Percentiles rank a stretch among this genome's conserved stretches.
Evolutionary conservation across 1,139 yeast species (phyloP).

Genomic region (Candida sojae): DNA sequence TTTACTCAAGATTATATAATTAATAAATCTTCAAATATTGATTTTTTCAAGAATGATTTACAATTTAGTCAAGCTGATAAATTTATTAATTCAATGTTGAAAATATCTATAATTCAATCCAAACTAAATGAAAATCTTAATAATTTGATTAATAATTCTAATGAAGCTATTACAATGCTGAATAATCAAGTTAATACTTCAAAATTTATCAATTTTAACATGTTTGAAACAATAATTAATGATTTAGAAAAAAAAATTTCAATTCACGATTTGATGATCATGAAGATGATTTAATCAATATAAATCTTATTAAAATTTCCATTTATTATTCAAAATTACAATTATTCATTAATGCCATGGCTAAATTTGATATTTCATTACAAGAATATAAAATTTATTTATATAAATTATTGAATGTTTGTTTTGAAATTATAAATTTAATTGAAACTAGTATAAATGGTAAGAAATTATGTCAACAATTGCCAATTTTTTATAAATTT

Average conservation of each 20-base stretch:
- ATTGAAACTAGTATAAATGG: conserved; percentile 12
- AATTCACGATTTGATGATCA: conserved; percentile 14
- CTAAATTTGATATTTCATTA: conserved; percentile 29
- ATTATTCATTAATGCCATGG: conserved; percentile 38
- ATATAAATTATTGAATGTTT: conserved; percentile 31
- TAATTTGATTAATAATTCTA: conserved; percentile 23
- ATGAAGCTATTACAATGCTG: conserved; percentile 13
- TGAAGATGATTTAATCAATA: conserved; percentile 11
- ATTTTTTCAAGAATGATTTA: conserved; percentile 16
- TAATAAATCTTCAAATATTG: conserved; percentile 35
- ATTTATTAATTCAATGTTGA: conserved; percentile 41
- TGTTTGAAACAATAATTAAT: conserved; percentile 45
- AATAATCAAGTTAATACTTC: conserved; percentile 25
- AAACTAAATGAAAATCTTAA: conserved; percentile 44
- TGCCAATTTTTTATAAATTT: conserved; percentile 45
- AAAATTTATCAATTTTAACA: conserved; percentile 39
- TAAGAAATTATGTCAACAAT: conserved; percentile 29
- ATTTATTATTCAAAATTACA: conserved; percentile 44
- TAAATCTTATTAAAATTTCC: conserved; percentile 32
- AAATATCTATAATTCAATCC: conserved; percentile 43
- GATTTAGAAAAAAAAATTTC: conserved; percentile 26
- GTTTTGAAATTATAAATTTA: conserved; percentile 23
- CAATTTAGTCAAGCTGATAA: conserved; percentile 25
- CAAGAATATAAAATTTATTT: conserved; percentile 32
- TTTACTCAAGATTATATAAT: conserved; percentile 45